Conservation (phyloP, 2,329 filamentous ascomycete species). For the Talaromyces sp. region DNA sequence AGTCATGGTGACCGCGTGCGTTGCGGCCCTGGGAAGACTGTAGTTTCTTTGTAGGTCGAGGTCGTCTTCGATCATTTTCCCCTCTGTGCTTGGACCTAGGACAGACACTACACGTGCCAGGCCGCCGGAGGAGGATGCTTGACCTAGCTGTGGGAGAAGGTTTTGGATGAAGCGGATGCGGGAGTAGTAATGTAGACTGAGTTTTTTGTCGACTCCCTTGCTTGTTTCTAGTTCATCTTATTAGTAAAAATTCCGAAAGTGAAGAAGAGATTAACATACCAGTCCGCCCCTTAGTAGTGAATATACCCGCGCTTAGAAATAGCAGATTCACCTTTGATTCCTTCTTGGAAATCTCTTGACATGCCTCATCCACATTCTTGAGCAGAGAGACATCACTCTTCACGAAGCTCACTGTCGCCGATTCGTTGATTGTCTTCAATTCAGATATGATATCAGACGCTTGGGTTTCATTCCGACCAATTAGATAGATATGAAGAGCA, state of each 20-base stretch:
- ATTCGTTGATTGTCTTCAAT: slow-evolving; percentile 42
- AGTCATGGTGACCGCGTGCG: slow-evolving; percentile 50
- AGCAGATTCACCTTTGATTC: slow-evolving; percentile 29
- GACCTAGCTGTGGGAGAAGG: slow-evolving; percentile 29
- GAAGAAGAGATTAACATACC: slow-evolving; percentile 13
- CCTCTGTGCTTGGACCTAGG: slow-evolving; percentile 52
- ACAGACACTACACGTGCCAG: slow-evolving; percentile 55
- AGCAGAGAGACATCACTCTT: slow-evolving; percentile 50
- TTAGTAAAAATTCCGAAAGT: neutral
- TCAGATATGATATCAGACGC: slow-evolving; percentile 42
- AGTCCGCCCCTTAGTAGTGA: slow-evolving; percentile 18
- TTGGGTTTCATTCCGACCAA: slow-evolving; percentile 44
- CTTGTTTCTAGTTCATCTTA: slow-evolving; percentile 24
- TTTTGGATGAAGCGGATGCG: slow-evolving; percentile 35
- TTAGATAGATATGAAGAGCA: slow-evolving; percentile 50
- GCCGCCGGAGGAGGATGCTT: slow-evolving; percentile 22
- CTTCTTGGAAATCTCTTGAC: slow-evolving; percentile 41
- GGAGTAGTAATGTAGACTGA: slow-evolving; percentile 32
- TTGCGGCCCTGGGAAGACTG: slow-evolving; percentile 22
- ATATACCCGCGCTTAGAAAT: slow-evolving; percentile 28
- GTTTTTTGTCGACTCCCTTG: slow-evolving; percentile 31
- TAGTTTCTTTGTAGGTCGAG: slow-evolving; percentile 26
- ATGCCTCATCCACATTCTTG: slow-evolving; percentile 50
- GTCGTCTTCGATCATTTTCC: slow-evolving; percentile 36
- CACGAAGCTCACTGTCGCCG: slow-evolving; percentile 48